A percentile compares a stretch with the other conserved stretches of the same genome.
These are phyloP conservation scores for Neurospora pannonica DNA, from an alignment of 495 filamentous ascomycete genomes.

Conservation along the genomic window DNA sequence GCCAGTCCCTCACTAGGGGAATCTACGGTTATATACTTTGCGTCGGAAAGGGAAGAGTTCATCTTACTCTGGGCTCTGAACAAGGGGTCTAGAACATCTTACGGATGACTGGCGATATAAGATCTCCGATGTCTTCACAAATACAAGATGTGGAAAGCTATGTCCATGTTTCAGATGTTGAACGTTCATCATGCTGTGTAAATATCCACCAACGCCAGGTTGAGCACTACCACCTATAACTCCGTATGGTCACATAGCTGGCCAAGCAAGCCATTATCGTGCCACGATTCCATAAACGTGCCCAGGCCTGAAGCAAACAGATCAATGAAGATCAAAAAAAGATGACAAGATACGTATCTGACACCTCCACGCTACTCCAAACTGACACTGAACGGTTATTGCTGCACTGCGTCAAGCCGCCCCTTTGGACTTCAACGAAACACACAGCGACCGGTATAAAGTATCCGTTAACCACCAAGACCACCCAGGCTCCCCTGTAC, in stretches of 20 bases:
- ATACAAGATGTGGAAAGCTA: background rate
- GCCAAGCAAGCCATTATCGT: background rate
- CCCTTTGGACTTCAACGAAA: background rate
- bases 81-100: background rate
- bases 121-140: background rate
- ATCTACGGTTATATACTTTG: background rate
- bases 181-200: background rate
- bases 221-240: background rate
- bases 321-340: background rate
- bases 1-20: background rate
- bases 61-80: background rate
- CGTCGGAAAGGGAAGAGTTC: background rate
- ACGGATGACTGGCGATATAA: background rate
- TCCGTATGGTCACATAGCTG: background rate
- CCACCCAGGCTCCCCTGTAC: background rate
- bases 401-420: background rate
- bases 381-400: background rate
- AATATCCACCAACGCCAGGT: background rate
- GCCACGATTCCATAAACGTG: background rate
- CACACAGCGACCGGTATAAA: background rate
- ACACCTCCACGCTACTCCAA: background rate
- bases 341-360: background rate
- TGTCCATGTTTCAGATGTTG: background rate
- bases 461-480: background rate
- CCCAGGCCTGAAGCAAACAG: background rate